These are phyloP conservation scores for Botrytis medusae DNA, from an alignment of 2,329 filamentous ascomycete species.

Conservation along the genomic window DNA sequence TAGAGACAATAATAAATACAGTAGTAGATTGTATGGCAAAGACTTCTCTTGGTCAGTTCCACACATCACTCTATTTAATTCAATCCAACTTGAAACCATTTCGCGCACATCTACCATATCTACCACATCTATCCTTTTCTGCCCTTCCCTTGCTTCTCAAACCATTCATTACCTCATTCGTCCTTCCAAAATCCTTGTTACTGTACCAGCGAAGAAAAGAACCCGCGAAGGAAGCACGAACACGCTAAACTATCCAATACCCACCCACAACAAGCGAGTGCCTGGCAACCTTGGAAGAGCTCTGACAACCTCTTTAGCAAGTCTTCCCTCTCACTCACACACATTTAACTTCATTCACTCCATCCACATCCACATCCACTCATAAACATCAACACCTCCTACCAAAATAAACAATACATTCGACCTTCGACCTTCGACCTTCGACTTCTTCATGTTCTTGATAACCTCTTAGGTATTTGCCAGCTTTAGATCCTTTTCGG, in stretches of 20 bases:
- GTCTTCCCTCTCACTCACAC: conserved; percentile 2
- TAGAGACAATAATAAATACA: no score
- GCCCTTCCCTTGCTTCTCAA: not conserved
- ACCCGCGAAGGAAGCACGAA: conserved; percentile 13
- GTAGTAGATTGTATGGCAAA: not conserved
- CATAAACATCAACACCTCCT: conserved; percentile 3
- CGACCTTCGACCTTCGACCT: not conserved
- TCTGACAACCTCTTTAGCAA: conserved; percentile 17
- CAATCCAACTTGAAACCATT: not conserved
- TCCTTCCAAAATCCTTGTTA: not conserved
- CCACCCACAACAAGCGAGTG: conserved; percentile 17
- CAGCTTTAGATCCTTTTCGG: conserved; percentile 12
- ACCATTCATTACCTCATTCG: not conserved
- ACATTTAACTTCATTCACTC: conserved; percentile 9
- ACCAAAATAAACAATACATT: not conserved
- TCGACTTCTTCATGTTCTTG: not conserved
- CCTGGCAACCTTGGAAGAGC: conserved; percentile 17
- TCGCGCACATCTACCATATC: not conserved
- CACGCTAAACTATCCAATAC: conserved; percentile 1
- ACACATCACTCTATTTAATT: not conserved
- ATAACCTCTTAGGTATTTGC: conserved; percentile 7
- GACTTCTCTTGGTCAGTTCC: not conserved
- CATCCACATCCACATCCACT: conserved; percentile 10
- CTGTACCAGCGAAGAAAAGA: conserved; percentile 1
- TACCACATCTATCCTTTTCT: not conserved